Percentiles rank a stretch among this genome's conserved stretches.
phyloP scores from a whole-genome alignment of 2,329 filamentous ascomycete genomes.

The Curvularia sp. region DNA sequence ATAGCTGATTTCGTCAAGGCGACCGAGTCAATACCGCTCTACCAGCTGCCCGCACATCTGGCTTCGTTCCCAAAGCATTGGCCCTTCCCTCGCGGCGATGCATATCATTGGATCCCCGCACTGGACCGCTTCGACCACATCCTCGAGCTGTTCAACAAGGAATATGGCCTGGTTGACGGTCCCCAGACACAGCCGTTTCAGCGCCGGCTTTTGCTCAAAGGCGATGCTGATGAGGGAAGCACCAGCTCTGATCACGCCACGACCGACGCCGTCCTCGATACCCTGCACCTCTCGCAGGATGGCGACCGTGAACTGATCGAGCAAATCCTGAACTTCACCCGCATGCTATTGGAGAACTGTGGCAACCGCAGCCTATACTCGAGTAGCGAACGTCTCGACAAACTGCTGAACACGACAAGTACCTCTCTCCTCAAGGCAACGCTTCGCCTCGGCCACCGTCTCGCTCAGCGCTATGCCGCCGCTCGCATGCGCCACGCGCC shows the following conservation, averaged over 20 bases:
- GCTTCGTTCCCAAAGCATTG: slow-evolving; percentile 84
- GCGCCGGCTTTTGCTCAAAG: slow-evolving; percentile 68
- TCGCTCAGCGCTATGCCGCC: slow-evolving; percentile 91
- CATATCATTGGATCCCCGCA: slow-evolving; percentile 97
- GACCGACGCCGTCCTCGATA: slow-evolving; percentile 55
- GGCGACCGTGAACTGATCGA: slow-evolving; percentile 84
- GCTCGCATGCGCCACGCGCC: slow-evolving; percentile 76
- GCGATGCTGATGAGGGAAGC: slow-evolving; percentile 57
- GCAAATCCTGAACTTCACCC: slow-evolving; percentile 81
- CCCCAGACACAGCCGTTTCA: slow-evolving; percentile 81
- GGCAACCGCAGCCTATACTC: slow-evolving; percentile 96
- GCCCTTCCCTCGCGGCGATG: slow-evolving; percentile 93
- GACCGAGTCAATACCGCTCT: slow-evolving; percentile 72
- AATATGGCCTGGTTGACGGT: slow-evolving; percentile 79
- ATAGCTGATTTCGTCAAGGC: slow-evolving; percentile 79
- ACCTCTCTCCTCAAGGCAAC: slow-evolving; percentile 78
- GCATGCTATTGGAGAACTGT: slow-evolving; percentile 89
- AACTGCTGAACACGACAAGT: slow-evolving; percentile 86
- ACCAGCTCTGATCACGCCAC: slow-evolving; percentile 44
- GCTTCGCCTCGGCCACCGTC: slow-evolving; percentile 79
- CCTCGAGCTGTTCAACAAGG: slow-evolving; percentile 78
- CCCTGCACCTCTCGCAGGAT: slow-evolving; percentile 71
- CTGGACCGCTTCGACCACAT: slow-evolving; percentile 93
- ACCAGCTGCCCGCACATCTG: slow-evolving; percentile 78
- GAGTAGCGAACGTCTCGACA: slow-evolving; percentile 88